phyloP scores from a whole-genome alignment of 441 rosid species.

The Corymbia citriodora region DNA sequence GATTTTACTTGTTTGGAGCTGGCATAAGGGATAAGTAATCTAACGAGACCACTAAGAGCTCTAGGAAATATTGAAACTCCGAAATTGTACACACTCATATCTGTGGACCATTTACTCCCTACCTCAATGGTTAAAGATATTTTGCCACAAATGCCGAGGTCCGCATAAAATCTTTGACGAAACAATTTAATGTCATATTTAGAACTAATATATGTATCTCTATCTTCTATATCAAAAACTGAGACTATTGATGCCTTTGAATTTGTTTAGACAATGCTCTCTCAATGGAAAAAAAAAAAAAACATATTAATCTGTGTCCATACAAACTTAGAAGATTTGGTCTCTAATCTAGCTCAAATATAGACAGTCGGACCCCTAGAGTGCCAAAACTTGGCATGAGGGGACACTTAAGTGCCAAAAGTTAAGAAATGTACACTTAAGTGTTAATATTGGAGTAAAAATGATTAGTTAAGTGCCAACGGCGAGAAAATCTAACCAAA shows the following conservation, averaged over 20 bases:
- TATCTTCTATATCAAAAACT: background rate
- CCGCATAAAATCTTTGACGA: too few species aligned
- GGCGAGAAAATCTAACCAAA: too few species aligned
- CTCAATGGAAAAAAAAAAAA: background rate
- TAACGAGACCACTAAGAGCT: background rate
- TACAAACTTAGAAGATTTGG: background rate
- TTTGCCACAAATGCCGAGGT: background rate
- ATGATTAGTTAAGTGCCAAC: too few species aligned
- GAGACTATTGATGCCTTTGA: background rate
- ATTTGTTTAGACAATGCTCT: background rate
- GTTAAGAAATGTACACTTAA: too few species aligned
- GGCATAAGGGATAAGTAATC: background rate
- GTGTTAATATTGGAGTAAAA: too few species aligned
- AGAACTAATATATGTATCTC: background rate
- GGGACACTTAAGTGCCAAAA: too few species aligned
- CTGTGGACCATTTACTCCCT: background rate
- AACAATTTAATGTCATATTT: too few species aligned
- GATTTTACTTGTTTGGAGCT: background rate
- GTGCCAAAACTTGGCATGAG: too few species aligned
- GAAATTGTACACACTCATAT: background rate
- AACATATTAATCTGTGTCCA: background rate
- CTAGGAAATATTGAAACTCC: background rate
- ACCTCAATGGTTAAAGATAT: background rate
- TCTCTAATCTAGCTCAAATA: background rate
- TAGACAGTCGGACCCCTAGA: accelerated